Evolutionary conservation across 139 green algal genomes (phyloP).

Genomic region (Spirogloea muscicola): DNA sequence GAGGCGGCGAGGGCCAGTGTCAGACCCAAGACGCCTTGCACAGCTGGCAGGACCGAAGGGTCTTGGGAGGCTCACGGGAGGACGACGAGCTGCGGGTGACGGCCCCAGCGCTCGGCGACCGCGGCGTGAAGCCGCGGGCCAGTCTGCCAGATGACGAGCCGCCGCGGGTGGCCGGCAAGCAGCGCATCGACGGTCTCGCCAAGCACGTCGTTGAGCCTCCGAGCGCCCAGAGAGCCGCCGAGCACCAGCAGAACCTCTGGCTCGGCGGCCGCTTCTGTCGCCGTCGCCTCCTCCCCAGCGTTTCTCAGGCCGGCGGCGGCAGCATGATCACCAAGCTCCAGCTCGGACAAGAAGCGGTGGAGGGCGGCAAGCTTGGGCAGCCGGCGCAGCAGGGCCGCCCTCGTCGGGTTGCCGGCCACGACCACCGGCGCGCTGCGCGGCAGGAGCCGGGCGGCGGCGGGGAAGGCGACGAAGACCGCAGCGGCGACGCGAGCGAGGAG

Average conservation of each 20-base stretch:
- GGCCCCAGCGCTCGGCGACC: background rate
- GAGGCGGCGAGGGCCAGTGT: background rate
- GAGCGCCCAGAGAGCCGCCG: slow-evolving; percentile 49
- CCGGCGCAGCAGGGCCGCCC: too few species aligned
- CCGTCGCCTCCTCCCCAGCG: too few species aligned
- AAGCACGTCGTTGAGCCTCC: slow-evolving; percentile 44
- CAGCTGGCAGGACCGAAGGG: background rate
- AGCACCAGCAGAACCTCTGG: slow-evolving; percentile 46
- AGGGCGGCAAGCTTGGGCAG: too few species aligned
- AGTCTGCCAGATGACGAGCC: slow-evolving; percentile 46
- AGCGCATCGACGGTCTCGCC: background rate
- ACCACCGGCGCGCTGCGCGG: too few species aligned
- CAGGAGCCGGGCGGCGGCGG: too few species aligned
- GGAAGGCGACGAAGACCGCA: too few species aligned
- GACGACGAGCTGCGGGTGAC: slow-evolving; percentile 32
- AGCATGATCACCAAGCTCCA: too few species aligned
- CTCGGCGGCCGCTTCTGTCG: too few species aligned
- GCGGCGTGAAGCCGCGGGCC: slow-evolving; percentile 36
- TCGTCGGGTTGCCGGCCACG: too few species aligned
- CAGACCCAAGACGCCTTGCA: background rate
- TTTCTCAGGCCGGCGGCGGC: too few species aligned
- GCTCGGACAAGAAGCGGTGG: too few species aligned
- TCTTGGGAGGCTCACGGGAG: slow-evolving; percentile 32
- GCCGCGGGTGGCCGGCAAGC: background rate
- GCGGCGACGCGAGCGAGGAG: too few species aligned